phyloP scores from a whole-genome alignment of 176 grass and related monocot genomes.

The Cenchrus fungigraminus region DNA sequence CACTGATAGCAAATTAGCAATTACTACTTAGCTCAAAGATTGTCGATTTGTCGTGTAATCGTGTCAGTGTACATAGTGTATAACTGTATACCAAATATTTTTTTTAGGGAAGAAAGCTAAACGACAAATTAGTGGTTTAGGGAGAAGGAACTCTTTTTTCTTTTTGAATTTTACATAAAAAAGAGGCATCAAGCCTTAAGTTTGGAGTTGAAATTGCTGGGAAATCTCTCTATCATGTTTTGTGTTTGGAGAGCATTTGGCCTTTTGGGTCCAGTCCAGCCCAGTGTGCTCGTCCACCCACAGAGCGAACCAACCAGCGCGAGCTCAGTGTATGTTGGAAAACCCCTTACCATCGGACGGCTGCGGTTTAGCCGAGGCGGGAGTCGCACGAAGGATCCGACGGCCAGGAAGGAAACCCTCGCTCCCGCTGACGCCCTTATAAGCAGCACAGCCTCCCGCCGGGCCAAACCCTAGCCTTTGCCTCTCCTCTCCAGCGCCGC shows the following conservation, averaged over 20 bases:
- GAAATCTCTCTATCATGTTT: neutral
- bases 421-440: neutral
- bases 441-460: neutral
- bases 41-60: no score
- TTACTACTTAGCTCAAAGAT: no score
- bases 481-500: neutral
- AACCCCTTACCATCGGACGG: neutral
- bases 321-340: neutral
- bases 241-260: neutral
- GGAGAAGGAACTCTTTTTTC: neutral
- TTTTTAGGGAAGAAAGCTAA: no score
- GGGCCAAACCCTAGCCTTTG: conserved; percentile 17
- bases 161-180: no score
- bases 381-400: neutral
- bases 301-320: neutral
- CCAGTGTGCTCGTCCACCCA: neutral
- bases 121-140: no score
- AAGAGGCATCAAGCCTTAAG: neutral
- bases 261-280: neutral
- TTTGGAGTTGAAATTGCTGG: neutral
- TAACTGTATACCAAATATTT: no score
- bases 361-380: neutral
- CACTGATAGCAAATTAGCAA: no score
- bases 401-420: conserved; percentile 5
- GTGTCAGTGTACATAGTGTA: no score